Evolutionary conservation across 768 basidiomycete species (phyloP).

Genomic region (Rhodosporidiobolus odoratus): DNA sequence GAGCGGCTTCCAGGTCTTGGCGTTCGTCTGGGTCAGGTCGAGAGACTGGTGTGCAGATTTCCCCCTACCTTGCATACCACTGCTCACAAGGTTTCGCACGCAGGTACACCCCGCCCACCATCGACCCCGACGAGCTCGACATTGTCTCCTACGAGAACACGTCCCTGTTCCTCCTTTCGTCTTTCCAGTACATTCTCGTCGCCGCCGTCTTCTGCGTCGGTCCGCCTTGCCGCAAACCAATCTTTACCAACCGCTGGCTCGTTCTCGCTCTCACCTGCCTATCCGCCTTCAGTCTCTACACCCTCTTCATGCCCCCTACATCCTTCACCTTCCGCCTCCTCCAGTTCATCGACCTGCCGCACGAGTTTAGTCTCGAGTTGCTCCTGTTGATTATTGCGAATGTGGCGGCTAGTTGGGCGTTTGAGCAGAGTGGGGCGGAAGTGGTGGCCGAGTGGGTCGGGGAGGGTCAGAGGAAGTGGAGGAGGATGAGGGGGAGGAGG

Average conservation of each 20-base stretch:
- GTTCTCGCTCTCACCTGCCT: slow-evolving; percentile 69
- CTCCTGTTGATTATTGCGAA: slow-evolving; percentile 64
- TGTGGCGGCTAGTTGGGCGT: slow-evolving; percentile 63
- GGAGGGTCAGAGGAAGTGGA: slow-evolving; percentile 42
- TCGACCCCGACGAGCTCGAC: slow-evolving; percentile 65
- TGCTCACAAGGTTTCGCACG: neutral
- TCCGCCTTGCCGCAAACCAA: slow-evolving; percentile 87
- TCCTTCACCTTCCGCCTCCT: slow-evolving; percentile 58
- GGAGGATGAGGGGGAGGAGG: slow-evolving; percentile 48
- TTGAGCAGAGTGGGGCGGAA: slow-evolving; percentile 52
- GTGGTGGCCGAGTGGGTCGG: slow-evolving; percentile 44
- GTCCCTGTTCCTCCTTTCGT: slow-evolving; percentile 82
- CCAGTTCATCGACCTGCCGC: slow-evolving; percentile 69
- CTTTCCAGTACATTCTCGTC: slow-evolving; percentile 96
- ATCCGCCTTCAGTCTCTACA: slow-evolving; percentile 65
- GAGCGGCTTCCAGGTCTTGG: slow-evolving; percentile 73
- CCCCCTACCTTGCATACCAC: neutral
- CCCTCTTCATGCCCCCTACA: slow-evolving; percentile 66
- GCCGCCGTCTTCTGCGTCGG: slow-evolving; percentile 98
- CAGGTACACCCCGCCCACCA: slow-evolving; percentile 73
- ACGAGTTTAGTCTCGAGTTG: slow-evolving; percentile 64
- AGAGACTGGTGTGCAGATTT: slow-evolving; percentile 66
- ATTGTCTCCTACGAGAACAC: slow-evolving; percentile 89
- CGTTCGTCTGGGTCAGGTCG: slow-evolving; percentile 76
- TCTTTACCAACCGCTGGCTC: slow-evolving; percentile 85